Conservation (phyloP, 2,329 filamentous ascomycete genomes). For the Botrytis byssoidea region DNA sequence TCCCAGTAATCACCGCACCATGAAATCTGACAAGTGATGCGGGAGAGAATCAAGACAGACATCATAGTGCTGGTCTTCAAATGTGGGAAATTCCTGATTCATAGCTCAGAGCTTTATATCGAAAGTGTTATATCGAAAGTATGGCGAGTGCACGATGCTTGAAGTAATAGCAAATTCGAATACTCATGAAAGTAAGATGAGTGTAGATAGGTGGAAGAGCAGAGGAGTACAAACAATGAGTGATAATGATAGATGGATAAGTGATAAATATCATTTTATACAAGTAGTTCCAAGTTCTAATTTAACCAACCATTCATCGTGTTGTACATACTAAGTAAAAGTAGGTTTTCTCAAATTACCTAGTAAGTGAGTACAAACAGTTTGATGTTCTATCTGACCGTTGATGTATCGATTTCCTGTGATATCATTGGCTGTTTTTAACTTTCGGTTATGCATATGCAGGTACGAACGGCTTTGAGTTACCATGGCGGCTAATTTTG, state of each 20-base stretch:
- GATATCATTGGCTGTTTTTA: background rate
- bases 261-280: background rate
- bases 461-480: background rate
- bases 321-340: background rate
- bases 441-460: background rate
- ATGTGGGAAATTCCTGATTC: background rate
- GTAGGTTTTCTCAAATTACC: background rate
- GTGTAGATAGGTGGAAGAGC: background rate
- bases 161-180: too few relatives aligned
- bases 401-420: background rate
- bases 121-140: too few relatives aligned
- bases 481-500: background rate
- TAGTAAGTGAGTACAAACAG: background rate
- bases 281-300: background rate
- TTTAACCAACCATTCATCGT: background rate
- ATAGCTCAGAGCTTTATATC: background rate
- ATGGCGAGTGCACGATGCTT: too few relatives aligned
- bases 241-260: background rate
- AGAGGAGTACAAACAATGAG: background rate
- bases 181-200: too few relatives aligned
- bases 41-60: background rate
- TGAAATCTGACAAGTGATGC: background rate
- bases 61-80: background rate
- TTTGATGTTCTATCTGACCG: background rate
- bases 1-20: background rate